Conservation (phyloP, 2,329 filamentous ascomycete species). For the Neonectria sp. region DNA sequence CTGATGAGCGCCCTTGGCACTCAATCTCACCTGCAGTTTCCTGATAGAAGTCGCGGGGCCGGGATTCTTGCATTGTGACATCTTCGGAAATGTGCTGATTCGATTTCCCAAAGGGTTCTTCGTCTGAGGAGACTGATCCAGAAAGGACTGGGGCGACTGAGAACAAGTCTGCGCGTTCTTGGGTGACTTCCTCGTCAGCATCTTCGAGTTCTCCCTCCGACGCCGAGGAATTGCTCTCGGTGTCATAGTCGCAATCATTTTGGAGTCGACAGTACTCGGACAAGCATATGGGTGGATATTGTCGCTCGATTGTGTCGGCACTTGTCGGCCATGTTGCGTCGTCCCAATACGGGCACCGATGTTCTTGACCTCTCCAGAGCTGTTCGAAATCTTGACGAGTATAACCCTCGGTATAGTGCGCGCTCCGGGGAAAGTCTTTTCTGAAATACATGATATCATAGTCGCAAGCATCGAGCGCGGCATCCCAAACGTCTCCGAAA, state of each 20-base stretch:
- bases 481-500: constrained; percentile 37
- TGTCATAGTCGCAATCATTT: no score
- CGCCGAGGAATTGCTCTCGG: no score
- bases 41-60: no score
- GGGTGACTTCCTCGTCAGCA: not conserved
- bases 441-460: constrained; percentile 8
- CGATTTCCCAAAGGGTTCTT: no score
- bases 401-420: constrained; percentile 26
- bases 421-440: constrained; percentile 6
- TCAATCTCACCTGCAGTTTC: no score
- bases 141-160: no score
- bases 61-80: no score
- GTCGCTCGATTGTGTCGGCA: not conserved
- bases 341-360: constrained; percentile 33
- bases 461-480: constrained; percentile 21
- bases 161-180: not conserved
- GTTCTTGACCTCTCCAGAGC: constrained; percentile 27
- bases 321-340: constrained; percentile 22
- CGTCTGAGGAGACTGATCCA: no score
- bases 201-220: not conserved
- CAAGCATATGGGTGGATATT: not conserved
- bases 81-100: no score
- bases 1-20: no score
- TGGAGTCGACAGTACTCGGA: no score
- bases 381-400: constrained; percentile 30